Conservation (phyloP, 2,329 filamentous ascomycete species). For the Colletotrichum sp. region DNA sequence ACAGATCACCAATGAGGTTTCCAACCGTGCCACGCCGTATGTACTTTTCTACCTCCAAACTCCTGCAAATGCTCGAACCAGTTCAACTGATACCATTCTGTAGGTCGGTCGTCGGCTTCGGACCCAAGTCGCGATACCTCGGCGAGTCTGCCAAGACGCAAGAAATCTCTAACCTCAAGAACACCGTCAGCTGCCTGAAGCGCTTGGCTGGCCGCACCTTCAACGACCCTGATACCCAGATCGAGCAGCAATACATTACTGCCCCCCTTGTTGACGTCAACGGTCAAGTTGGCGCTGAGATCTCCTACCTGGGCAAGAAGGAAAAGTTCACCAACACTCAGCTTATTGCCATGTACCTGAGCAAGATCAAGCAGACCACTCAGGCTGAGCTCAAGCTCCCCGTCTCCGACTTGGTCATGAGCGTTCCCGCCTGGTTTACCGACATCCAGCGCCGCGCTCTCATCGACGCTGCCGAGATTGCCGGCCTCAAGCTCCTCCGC, state of each 20-base stretch:
- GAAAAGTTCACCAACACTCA: constrained; percentile 94
- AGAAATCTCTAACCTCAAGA: constrained; percentile 99
- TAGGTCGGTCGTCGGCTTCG: constrained; percentile 93
- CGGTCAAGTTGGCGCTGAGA: constrained; percentile 94
- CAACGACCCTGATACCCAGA: constrained; percentile 88
- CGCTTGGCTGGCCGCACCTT: constrained; percentile 87
- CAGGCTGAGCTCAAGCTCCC: constrained; percentile 87
- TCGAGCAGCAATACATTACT: constrained; percentile 91
- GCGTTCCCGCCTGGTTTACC: constrained; percentile 96
- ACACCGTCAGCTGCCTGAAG: constrained; percentile 93
- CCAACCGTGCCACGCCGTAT: constrained; percentile 97
- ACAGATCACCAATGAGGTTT: constrained; percentile 98
- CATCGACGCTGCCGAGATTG: constrained; percentile 91
- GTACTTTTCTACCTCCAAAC: constrained; percentile 42
- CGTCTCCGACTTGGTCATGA: constrained; percentile 92
- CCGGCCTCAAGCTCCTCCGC: constrained; percentile 88
- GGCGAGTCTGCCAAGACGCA: constrained; percentile 97
- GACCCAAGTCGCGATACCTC: constrained; percentile 90
- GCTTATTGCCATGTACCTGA: constrained; percentile 92
- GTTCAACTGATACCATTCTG: constrained; percentile 11
- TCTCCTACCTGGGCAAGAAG: constrained; percentile 93
- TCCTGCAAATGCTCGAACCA: constrained; percentile 16
- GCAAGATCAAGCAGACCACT: constrained; percentile 90
- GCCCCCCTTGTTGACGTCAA: constrained; percentile 87
- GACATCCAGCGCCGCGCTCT: constrained; percentile 89